Conservation (phyloP, 352 stramenopile genomes). For the Phytophthora citrophthora region DNA sequence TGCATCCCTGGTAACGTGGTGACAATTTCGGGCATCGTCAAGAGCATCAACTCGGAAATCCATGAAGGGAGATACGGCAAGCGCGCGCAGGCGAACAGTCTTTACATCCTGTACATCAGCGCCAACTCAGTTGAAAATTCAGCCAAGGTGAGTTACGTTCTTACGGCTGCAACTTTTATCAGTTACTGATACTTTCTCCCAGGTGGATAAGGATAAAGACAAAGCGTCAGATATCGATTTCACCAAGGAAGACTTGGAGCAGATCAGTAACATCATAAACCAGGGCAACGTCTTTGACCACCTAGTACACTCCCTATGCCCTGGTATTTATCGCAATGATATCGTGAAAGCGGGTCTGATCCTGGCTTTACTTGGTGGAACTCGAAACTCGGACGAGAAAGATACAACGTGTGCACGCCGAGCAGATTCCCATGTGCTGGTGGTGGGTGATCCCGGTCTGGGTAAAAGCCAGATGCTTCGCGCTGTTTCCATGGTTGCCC, state of each 20-base stretch:
- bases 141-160: conserved; percentile 43
- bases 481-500: conserved; percentile 90
- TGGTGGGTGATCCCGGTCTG: conserved; percentile 96
- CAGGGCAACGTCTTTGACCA: conserved; percentile 93
- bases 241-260: conserved; percentile 91
- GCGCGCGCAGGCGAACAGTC: conserved; percentile 89
- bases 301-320: conserved; percentile 95
- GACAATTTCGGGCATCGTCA: conserved; percentile 93
- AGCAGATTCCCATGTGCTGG: conserved; percentile 95
- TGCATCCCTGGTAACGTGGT: conserved; percentile 97
- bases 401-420: conserved; percentile 74
- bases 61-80: conserved; percentile 90
- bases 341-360: conserved; percentile 97
- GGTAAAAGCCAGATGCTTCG: conserved; percentile 97
- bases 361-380: conserved; percentile 95
- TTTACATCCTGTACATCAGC: conserved; percentile 95
- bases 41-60: conserved; percentile 95
- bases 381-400: conserved; percentile 70
- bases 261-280: conserved; percentile 91
- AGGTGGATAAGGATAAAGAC: conserved; percentile 56
- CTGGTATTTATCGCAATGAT: conserved; percentile 97
- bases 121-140: conserved; percentile 91
- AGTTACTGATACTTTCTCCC: background rate
- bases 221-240: conserved; percentile 76
- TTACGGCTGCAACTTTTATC: background rate